A percentile compares a stretch with the other conserved stretches of the same genome.
Evolutionary conservation across 768 basidiomycete genomes (phyloP).

Genomic region (Boletus vermiculosoides): DNA sequence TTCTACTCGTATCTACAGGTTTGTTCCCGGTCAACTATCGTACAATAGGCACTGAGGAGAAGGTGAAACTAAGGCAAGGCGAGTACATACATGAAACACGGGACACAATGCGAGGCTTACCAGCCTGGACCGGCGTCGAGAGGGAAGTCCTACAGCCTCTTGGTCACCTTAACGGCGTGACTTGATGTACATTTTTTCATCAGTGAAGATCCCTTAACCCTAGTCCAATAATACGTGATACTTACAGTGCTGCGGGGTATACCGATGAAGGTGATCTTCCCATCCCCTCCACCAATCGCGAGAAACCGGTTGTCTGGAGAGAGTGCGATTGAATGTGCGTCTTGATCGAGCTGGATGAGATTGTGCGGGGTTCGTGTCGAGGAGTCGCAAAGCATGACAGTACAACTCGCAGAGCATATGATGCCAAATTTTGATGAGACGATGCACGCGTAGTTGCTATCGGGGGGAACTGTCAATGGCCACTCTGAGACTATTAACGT

Average conservation of each 20-base stretch:
- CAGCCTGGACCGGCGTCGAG: neutral
- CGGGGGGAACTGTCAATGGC: neutral
- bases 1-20: neutral
- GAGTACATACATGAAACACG: neutral
- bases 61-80: neutral
- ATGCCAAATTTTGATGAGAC: slow-evolving; percentile 6
- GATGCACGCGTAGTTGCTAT: slow-evolving; percentile 8
- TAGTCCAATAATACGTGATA: neutral
- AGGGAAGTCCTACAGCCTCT: neutral
- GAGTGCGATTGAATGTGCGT: slow-evolving; percentile 9
- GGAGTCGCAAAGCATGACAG: neutral
- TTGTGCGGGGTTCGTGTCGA: neutral
- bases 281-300: slow-evolving; percentile 6
- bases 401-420: neutral
- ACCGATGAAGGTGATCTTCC: neutral
- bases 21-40: no score
- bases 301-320: neutral
- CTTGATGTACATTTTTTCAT: neutral
- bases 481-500: neutral
- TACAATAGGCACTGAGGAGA: neutral
- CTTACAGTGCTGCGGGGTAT: neutral
- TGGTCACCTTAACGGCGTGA: neutral
- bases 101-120: neutral
- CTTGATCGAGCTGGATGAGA: neutral
- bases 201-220: neutral